Evolutionary conservation across 345 rosid species (phyloP).

Genomic region (Gynandropsis gynandra): DNA sequence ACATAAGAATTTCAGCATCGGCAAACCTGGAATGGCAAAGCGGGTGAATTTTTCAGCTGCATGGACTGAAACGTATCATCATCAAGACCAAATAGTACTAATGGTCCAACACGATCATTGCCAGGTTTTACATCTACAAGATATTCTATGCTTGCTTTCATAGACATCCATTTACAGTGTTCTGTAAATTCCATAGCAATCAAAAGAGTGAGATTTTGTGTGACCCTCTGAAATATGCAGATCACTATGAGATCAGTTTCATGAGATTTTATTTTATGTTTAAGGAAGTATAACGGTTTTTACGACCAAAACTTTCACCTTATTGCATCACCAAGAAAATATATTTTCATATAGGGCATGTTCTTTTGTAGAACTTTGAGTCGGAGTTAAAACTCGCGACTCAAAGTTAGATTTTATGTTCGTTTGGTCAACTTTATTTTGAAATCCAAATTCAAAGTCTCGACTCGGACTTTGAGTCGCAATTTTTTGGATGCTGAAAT

Average conservation of each 20-base stretch:
- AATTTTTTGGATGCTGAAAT: too few species aligned
- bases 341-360: too few species aligned
- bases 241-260: not conserved
- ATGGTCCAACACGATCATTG: conserved; percentile 60
- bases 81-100: conserved; percentile 43
- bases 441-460: too few species aligned
- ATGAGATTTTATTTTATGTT: too few species aligned
- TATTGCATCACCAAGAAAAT: too few species aligned
- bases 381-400: too few species aligned
- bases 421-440: too few species aligned
- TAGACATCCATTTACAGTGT: conserved; percentile 56
- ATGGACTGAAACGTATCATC: conserved; percentile 35
- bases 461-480: too few species aligned
- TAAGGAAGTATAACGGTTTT: too few species aligned
- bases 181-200: conserved; percentile 33
- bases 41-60: conserved; percentile 31
- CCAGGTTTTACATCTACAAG: conserved; percentile 49
- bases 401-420: too few species aligned
- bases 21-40: conserved; percentile 55
- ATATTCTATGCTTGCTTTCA: conserved; percentile 42
- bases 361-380: too few species aligned
- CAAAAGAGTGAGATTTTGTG: not conserved
- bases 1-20: not conserved
- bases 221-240: not conserved
- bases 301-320: too few species aligned